Percentiles rank a stretch among this genome's conserved stretches.
phyloP scores from a whole-genome alignment of 2,329 filamentous ascomycete genomes.

The Dryadomyces quercivorus region DNA sequence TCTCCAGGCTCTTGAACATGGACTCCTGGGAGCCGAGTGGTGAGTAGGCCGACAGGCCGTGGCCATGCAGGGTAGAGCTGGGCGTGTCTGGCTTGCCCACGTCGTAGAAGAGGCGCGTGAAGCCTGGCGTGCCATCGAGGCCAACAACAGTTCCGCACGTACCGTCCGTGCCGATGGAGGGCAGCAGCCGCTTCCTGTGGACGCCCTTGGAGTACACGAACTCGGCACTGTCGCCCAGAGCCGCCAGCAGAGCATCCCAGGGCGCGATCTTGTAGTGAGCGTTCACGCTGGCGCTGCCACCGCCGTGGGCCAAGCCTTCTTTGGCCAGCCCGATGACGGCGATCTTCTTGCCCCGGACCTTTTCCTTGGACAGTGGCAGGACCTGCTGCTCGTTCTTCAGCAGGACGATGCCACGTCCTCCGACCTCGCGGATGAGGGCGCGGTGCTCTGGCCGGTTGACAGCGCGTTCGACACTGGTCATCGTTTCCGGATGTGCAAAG shows the following conservation, averaged over 20 bases:
- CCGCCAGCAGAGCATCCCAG: neutral
- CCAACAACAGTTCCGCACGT: neutral
- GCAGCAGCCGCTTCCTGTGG: neutral
- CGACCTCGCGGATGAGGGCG: conserved; percentile 46
- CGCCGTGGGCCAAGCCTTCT: conserved; percentile 54
- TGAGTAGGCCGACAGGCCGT: neutral
- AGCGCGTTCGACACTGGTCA: conserved; percentile 44
- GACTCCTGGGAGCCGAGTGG: neutral
- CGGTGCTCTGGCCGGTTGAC: conserved; percentile 46
- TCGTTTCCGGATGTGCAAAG: conserved; percentile 33
- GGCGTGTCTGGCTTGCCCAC: neutral
- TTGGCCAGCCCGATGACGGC: conserved; percentile 57
- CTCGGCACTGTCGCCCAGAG: neutral
- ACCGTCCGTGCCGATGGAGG: neutral
- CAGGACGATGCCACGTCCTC: conserved; percentile 49
- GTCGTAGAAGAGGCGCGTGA: neutral
- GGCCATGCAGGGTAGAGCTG: neutral
- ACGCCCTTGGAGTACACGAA: neutral
- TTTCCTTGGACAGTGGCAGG: conserved; percentile 38
- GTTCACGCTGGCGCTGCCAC: conserved; percentile 55
- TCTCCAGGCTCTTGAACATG: neutral
- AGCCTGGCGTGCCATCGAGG: neutral
- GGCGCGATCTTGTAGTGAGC: conserved; percentile 44
- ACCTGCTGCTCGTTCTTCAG: conserved; percentile 49
- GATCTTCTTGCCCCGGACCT: conserved; percentile 41